Evolutionary conservation across 1,139 yeast species (phyloP).

Genomic region (Yamadazyma kanchanaburiensis): DNA sequence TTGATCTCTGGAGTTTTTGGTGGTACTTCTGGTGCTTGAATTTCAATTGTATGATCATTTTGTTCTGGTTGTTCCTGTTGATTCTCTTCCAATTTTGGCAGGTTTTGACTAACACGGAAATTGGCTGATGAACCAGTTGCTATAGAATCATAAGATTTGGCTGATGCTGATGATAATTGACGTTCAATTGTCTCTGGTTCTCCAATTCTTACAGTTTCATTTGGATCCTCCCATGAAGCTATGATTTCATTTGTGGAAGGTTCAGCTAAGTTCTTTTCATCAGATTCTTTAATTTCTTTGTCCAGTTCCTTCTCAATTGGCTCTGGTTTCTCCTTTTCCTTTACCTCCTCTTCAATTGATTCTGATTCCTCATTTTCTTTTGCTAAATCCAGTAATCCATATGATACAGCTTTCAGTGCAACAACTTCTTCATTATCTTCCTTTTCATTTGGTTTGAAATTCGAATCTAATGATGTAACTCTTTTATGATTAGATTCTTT

Average conservation of each 20-base stretch:
- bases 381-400: slow-evolving; percentile 15
- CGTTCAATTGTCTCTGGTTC: slow-evolving; percentile 9
- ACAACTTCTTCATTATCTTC: slow-evolving; percentile 1
- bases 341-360: slow-evolving; percentile 8
- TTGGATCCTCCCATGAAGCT: too few species aligned
- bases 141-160: slow-evolving; percentile 31
- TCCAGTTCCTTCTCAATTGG: slow-evolving; percentile 3
- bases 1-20: slow-evolving; percentile 3
- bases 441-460: slow-evolving; percentile 20
- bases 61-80: slow-evolving; percentile 1
- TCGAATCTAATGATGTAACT: slow-evolving; percentile 23
- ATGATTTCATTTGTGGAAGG: neutral
- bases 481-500: slow-evolving; percentile 11
- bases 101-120: slow-evolving; percentile 17
- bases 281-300: neutral
- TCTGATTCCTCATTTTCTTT: slow-evolving; percentile 4
- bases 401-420: slow-evolving; percentile 9
- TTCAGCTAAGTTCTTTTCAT: neutral
- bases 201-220: neutral
- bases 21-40: slow-evolving; percentile 2
- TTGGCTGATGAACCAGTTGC: slow-evolving; percentile 37
- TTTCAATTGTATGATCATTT: neutral
- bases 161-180: slow-evolving; percentile 27
- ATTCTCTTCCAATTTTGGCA: slow-evolving; percentile 1
- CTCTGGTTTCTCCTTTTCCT: slow-evolving; percentile 1